Evolutionary conservation across 768 basidiomycete genomes (phyloP).

Genomic region (Leccinellum luteum): DNA sequence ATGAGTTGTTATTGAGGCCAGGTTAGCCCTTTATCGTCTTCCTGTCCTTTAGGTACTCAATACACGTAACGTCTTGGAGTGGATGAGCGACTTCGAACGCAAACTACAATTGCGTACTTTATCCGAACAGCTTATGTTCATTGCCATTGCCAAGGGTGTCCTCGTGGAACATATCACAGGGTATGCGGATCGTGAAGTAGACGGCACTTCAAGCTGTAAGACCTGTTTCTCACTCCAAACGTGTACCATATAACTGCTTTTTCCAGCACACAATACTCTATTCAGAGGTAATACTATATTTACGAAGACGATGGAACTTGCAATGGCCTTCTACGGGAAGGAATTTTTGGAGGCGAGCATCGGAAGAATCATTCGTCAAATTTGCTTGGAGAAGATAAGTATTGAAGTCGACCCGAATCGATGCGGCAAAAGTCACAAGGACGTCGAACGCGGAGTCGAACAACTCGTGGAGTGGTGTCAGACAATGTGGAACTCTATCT

Average conservation of each 20-base stretch:
- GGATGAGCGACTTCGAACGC: slow-evolving; percentile 69
- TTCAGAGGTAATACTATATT: slow-evolving; percentile 67
- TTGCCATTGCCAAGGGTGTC: slow-evolving; percentile 65
- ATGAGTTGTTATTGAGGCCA: not conserved
- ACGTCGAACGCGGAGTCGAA: slow-evolving; percentile 65
- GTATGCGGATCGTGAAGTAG: slow-evolving; percentile 68
- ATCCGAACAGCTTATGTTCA: slow-evolving; percentile 58
- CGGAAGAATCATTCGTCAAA: slow-evolving; percentile 62
- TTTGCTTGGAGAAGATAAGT: slow-evolving; percentile 69
- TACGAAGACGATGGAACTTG: slow-evolving; percentile 74
- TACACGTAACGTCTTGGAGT: slow-evolving; percentile 69
- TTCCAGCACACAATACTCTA: slow-evolving; percentile 69
- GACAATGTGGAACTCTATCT: slow-evolving; percentile 80
- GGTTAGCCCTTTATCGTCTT: not conserved
- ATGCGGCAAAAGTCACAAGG: slow-evolving; percentile 56
- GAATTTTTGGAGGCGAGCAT: slow-evolving; percentile 79
- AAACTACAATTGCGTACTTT: slow-evolving; percentile 65
- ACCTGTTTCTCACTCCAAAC: slow-evolving; percentile 1
- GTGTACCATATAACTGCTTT: slow-evolving; percentile 1
- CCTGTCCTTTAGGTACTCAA: slow-evolving; percentile 29
- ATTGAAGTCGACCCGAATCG: slow-evolving; percentile 83
- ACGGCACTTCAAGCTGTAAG: slow-evolving; percentile 64
- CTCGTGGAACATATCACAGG: slow-evolving; percentile 69
- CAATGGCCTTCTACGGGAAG: slow-evolving; percentile 81
- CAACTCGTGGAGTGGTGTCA: slow-evolving; percentile 74